Conservation (phyloP, 805 yeast genomes). For the Debaryomyces tyrocola region DNA sequence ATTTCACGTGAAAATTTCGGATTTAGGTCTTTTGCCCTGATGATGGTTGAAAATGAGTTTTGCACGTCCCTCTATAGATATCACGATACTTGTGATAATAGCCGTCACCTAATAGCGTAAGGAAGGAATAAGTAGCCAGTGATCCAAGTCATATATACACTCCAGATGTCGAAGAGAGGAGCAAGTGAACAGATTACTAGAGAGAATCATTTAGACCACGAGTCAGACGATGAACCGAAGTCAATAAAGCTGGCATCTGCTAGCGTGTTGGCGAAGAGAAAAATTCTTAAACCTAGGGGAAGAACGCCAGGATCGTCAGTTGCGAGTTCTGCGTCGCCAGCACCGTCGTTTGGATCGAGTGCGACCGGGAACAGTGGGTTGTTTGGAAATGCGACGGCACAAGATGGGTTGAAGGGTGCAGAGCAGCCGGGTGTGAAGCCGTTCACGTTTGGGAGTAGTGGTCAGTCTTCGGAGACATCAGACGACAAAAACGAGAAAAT, state of each 20-base stretch:
- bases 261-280: slow-evolving; percentile 64
- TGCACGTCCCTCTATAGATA: not conserved
- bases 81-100: not conserved
- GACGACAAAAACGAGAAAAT: slow-evolving; percentile 46
- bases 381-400: not conserved
- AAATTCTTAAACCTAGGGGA: slow-evolving; percentile 62
- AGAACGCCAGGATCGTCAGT: slow-evolving; percentile 5
- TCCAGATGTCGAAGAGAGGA: slow-evolving; percentile 62
- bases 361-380: slow-evolving; percentile 23
- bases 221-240: slow-evolving; percentile 38
- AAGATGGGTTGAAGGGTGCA: not conserved
- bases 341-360: slow-evolving; percentile 18
- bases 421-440: not conserved
- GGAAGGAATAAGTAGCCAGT: not conserved
- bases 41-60: not conserved
- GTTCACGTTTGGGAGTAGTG: not conserved
- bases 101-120: not conserved
- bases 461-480: not conserved
- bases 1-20: not conserved
- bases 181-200: slow-evolving; percentile 65
- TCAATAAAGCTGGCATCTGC: slow-evolving; percentile 53
- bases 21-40: not conserved
- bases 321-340: slow-evolving; percentile 8
- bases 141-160: not conserved
- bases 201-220: slow-evolving; percentile 33